These are phyloP conservation scores for Blastomyces parvus DNA, from an alignment of 2,329 filamentous ascomycete genomes.

Conservation along the genomic window DNA sequence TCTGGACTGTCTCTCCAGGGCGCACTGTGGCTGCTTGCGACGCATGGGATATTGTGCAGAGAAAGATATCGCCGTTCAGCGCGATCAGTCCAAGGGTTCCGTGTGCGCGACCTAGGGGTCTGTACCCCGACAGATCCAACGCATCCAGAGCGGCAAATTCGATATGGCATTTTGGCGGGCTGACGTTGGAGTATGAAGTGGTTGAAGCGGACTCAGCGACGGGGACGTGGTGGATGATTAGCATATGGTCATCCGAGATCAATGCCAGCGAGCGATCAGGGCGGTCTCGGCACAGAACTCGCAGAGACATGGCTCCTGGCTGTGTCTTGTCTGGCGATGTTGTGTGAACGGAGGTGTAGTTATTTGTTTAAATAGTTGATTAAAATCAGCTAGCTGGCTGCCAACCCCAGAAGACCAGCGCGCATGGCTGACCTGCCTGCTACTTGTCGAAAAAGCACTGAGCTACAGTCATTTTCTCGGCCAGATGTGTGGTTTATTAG, in stretches of 20 bases:
- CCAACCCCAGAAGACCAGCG: not conserved
- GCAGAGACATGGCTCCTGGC: constrained; percentile 48
- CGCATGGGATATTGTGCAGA: constrained; percentile 78
- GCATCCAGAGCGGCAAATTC: constrained; percentile 63
- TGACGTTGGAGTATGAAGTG: constrained; percentile 26
- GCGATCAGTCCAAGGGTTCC: constrained; percentile 85
- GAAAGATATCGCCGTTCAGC: constrained; percentile 72
- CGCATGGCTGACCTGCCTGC: not conserved
- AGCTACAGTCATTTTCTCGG: not conserved
- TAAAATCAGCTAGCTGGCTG: not conserved
- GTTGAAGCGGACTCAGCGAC: constrained; percentile 49
- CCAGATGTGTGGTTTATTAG: not conserved
- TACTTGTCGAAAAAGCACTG: not conserved
- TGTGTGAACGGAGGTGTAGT: not conserved
- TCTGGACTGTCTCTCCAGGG: constrained; percentile 80
- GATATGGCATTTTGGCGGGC: constrained; percentile 65
- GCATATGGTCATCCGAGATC: constrained; percentile 64
- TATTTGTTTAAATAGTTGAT: no score
- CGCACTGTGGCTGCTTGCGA: constrained; percentile 70
- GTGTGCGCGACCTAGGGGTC: constrained; percentile 65
- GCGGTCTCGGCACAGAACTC: constrained; percentile 75
- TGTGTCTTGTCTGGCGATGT: not conserved
- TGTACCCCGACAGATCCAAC: constrained; percentile 64
- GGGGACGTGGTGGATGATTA: constrained; percentile 73
- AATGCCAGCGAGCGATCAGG: constrained; percentile 83